phyloP scores from a whole-genome alignment of 257 asterid species.

The Ilex asprella region DNA sequence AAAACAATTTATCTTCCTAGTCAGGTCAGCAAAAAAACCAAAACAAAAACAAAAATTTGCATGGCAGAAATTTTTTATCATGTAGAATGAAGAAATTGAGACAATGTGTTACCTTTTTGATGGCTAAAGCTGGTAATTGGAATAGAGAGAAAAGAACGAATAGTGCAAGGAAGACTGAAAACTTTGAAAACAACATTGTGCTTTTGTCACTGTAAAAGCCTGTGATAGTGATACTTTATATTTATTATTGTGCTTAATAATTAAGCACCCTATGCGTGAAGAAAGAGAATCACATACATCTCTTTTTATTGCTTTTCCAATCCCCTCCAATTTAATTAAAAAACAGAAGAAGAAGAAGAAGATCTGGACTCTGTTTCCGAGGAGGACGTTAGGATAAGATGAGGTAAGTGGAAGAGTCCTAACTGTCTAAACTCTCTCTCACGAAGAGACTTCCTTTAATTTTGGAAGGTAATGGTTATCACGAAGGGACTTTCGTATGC shows the following conservation, averaged over 20 bases:
- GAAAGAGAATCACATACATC: constrained; percentile 3
- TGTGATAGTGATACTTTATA: constrained; percentile 11
- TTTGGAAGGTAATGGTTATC: too few species aligned
- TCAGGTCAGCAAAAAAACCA: not conserved
- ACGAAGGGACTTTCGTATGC: too few species aligned
- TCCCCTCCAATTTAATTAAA: too few species aligned
- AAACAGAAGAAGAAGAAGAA: too few species aligned
- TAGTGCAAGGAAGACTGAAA: constrained; percentile 22
- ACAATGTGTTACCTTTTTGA: constrained; percentile 40
- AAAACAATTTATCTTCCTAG: not conserved
- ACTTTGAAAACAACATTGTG: constrained; percentile 19
- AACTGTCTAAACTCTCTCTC: too few species aligned
- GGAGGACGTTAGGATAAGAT: too few species aligned
- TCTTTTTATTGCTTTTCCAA: not conserved
- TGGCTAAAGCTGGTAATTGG: constrained; percentile 41
- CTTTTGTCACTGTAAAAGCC: constrained; percentile 15
- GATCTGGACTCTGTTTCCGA: too few species aligned
- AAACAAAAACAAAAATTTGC: not conserved
- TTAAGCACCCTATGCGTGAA: constrained; percentile 4
- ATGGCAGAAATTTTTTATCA: not conserved
- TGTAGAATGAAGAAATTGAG: not conserved
- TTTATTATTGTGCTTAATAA: constrained; percentile 9
- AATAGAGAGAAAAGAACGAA: constrained; percentile 27
- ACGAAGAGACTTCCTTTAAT: too few species aligned
- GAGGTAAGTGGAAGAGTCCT: too few species aligned